A percentile compares a stretch with the other conserved stretches of the same genome.
Conservation (phyloP, 768 basidiomycete genomes). For the Boletus fagicola region DNA sequence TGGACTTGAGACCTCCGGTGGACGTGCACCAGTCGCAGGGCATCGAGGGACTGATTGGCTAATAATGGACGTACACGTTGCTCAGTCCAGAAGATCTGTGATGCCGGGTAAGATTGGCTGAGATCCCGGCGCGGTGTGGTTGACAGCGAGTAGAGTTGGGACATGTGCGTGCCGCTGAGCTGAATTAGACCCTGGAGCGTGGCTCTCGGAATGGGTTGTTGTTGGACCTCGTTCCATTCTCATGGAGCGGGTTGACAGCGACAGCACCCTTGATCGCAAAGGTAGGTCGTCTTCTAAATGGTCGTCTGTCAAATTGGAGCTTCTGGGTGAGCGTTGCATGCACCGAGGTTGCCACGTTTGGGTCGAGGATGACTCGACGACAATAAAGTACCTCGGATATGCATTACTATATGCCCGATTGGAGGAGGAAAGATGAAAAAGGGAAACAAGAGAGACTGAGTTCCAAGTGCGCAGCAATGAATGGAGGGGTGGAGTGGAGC, state of each 20-base stretch:
- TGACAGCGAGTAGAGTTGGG: conserved; percentile 13
- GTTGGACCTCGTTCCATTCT: conserved; percentile 29
- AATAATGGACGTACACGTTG: conserved; percentile 24
- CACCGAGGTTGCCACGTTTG: conserved; percentile 11
- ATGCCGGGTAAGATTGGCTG: conserved; percentile 13
- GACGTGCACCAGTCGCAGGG: conserved; percentile 17
- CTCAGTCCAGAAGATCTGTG: conserved; percentile 25
- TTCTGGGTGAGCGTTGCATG: conserved; percentile 8
- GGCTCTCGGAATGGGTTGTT: conserved; percentile 21
- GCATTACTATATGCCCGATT: conserved; percentile 6
- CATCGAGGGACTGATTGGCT: conserved; percentile 18
- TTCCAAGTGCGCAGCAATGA: conserved; percentile 6
- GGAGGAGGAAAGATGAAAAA: neutral
- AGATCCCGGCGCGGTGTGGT: conserved; percentile 20
- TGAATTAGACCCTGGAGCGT: conserved; percentile 28
- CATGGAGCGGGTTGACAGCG: conserved; percentile 23
- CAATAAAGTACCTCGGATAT: conserved; percentile 20
- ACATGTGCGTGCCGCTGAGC: conserved; percentile 26
- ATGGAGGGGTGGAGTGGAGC: conserved; percentile 11
- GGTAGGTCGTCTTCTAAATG: conserved; percentile 22
- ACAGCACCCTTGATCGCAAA: conserved; percentile 29
- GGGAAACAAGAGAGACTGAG: neutral
- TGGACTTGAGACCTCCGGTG: conserved; percentile 22
- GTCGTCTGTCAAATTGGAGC: conserved; percentile 21
- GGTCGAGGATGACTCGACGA: conserved; percentile 6